Percentiles rank a stretch among this genome's conserved stretches.
These are phyloP conservation scores for Alternaria hordeiaustralica DNA, from an alignment of 2,329 filamentous ascomycete genomes.

Conservation along the genomic window DNA sequence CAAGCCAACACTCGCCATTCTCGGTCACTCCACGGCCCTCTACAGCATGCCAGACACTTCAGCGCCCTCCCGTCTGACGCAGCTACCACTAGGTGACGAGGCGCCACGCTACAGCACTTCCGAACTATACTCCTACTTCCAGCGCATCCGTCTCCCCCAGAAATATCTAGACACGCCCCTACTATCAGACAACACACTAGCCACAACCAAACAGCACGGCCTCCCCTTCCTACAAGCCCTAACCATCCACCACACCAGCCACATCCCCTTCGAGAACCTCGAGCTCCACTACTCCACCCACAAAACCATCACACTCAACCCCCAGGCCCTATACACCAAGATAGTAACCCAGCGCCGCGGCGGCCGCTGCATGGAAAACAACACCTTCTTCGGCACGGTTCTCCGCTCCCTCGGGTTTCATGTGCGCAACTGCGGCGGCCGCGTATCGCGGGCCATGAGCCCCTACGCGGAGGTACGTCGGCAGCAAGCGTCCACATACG, in stretches of 20 bases:
- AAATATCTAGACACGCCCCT: neutral
- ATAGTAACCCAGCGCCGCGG: slow-evolving; percentile 53
- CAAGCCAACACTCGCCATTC: neutral
- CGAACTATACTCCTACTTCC: neutral
- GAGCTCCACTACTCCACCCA: slow-evolving; percentile 45
- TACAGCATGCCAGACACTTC: neutral
- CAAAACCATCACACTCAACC: slow-evolving; percentile 53
- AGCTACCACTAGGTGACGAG: neutral
- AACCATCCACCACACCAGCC: neutral
- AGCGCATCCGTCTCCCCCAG: neutral
- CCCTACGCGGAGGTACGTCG: slow-evolving; percentile 14
- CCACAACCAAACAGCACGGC: neutral
- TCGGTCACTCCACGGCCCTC: neutral
- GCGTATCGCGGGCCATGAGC: slow-evolving; percentile 21
- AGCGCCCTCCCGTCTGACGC: neutral
- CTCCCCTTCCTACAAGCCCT: neutral
- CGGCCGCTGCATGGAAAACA: slow-evolving; percentile 66
- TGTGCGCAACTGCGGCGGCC: slow-evolving; percentile 28
- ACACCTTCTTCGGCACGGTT: slow-evolving; percentile 57
- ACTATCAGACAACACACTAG: neutral
- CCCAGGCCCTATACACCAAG: slow-evolving; percentile 56
- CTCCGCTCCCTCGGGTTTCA: slow-evolving; percentile 58
- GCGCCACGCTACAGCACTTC: neutral
- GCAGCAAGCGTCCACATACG: slow-evolving; percentile 15
- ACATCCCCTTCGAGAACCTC: slow-evolving; percentile 13